phyloP scores from a whole-genome alignment of 2,329 filamentous ascomycete genomes.

The Fusarium sp. region DNA sequence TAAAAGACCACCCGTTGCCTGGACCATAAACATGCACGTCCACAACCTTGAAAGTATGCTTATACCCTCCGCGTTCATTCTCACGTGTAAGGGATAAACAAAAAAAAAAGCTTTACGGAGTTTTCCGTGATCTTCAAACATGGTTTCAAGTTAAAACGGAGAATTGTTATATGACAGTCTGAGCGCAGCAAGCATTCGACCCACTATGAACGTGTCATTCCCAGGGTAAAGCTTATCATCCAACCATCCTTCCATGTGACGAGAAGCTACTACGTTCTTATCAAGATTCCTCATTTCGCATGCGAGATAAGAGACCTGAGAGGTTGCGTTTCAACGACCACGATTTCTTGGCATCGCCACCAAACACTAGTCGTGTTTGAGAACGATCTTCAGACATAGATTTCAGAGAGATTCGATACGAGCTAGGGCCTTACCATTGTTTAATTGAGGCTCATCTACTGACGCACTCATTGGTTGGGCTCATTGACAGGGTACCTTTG shows the following conservation, averaged over 20 bases:
- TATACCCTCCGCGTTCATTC: background rate
- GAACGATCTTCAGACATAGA: slow-evolving; percentile 17
- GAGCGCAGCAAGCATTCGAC: background rate
- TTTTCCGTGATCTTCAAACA: background rate
- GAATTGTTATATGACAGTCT: background rate
- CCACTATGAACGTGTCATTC: background rate
- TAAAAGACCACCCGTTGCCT: background rate
- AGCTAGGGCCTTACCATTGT: slow-evolving; percentile 2
- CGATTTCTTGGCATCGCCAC: slow-evolving; percentile 1
- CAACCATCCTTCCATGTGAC: background rate
- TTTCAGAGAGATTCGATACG: background rate
- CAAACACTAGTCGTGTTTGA: slow-evolving; percentile 17
- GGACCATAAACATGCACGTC: background rate
- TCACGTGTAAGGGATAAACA: background rate
- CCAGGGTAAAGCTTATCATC: background rate
- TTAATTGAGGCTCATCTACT: background rate
- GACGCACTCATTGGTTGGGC: background rate
- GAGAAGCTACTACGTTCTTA: background rate
- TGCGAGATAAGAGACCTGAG: slow-evolving; percentile 20
- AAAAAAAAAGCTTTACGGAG: background rate
- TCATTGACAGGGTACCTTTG: background rate
- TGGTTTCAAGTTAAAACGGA: background rate
- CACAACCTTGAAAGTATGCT: background rate
- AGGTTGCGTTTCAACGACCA: slow-evolving; percentile 3
- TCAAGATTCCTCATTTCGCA: slow-evolving; percentile 14